Conservation (phyloP, 2,329 filamentous ascomycete species). For the Alternaria burnsii region DNA sequence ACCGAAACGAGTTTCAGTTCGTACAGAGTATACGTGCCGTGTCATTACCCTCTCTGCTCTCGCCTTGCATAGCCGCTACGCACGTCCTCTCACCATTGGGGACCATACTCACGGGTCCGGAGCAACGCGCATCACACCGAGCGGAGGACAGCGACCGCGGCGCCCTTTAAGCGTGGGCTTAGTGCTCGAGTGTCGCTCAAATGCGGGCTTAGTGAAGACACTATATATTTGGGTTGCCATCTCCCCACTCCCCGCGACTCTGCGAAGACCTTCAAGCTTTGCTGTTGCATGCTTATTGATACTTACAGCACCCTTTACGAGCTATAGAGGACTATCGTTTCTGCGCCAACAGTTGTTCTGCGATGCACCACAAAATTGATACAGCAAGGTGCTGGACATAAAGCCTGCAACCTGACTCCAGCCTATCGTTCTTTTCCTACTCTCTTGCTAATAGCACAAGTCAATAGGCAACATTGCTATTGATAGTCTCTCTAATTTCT, state of each 20-base stretch:
- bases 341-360: neutral
- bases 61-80: conserved; percentile 4
- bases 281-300: neutral
- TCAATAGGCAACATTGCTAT: neutral
- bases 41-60: neutral
- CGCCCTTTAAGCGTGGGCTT: neutral
- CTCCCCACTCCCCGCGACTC: neutral
- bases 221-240: neutral
- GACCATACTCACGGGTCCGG: conserved; percentile 3
- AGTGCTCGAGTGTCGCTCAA: neutral
- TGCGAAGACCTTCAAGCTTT: neutral
- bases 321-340: neutral
- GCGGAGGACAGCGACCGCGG: conserved; percentile 8
- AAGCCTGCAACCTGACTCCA: neutral
- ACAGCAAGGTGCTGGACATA: neutral
- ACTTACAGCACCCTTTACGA: neutral
- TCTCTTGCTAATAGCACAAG: neutral
- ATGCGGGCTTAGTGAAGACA: neutral
- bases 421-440: too few relatives aligned
- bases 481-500: neutral
- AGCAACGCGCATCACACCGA: conserved; percentile 12
- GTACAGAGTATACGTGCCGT: neutral
- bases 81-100: conserved; percentile 5
- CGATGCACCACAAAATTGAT: neutral
- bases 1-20: neutral